phyloP scores from a whole-genome alignment of 495 filamentous ascomycete species.

The Emericellopsis terricola region DNA sequence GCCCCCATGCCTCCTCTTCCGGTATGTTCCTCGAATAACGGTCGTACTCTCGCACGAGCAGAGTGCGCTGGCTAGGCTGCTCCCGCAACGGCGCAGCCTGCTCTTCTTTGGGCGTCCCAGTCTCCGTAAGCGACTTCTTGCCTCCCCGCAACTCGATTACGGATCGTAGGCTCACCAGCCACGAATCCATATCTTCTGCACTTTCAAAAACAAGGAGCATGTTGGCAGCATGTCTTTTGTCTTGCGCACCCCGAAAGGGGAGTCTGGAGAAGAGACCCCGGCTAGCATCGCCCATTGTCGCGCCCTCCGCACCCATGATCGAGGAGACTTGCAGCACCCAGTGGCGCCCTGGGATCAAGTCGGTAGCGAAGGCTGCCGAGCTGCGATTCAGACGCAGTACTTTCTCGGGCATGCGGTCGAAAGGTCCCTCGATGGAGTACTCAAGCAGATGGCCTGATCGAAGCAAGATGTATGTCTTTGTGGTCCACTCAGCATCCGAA shows the following conservation, averaged over 20 bases:
- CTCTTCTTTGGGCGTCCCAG: conserved; percentile 22
- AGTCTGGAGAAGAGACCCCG: conserved; percentile 55
- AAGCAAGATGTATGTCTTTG: conserved; percentile 67
- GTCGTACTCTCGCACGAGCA: conserved; percentile 32
- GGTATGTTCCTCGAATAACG: conserved; percentile 20
- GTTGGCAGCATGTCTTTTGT: conserved; percentile 42
- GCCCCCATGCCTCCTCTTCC: conserved; percentile 14
- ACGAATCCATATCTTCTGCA: conserved; percentile 72
- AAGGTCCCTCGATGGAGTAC: conserved; percentile 64
- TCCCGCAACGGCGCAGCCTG: conserved; percentile 19
- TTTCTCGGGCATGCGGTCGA: conserved; percentile 74
- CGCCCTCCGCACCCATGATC: conserved; percentile 40
- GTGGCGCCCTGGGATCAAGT: conserved; percentile 80
- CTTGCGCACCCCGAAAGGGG: conserved; percentile 39
- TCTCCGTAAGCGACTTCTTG: conserved; percentile 44
- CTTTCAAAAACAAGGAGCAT: conserved; percentile 68
- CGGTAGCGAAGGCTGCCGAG: conserved; percentile 85
- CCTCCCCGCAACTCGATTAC: conserved; percentile 55
- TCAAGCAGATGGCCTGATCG: conserved; percentile 76
- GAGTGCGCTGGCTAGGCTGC: conserved; percentile 29
- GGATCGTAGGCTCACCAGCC: conserved; percentile 49
- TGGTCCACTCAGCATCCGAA: conserved; percentile 55
- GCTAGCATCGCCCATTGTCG: conserved; percentile 21
- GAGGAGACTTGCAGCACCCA: conserved; percentile 89
- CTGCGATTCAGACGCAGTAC: conserved; percentile 65